A percentile compares a stretch with the other conserved stretches of the same genome.
These are phyloP conservation scores for Letharia lupina DNA, from an alignment of 495 filamentous ascomycete species.

Conservation along the genomic window DNA sequence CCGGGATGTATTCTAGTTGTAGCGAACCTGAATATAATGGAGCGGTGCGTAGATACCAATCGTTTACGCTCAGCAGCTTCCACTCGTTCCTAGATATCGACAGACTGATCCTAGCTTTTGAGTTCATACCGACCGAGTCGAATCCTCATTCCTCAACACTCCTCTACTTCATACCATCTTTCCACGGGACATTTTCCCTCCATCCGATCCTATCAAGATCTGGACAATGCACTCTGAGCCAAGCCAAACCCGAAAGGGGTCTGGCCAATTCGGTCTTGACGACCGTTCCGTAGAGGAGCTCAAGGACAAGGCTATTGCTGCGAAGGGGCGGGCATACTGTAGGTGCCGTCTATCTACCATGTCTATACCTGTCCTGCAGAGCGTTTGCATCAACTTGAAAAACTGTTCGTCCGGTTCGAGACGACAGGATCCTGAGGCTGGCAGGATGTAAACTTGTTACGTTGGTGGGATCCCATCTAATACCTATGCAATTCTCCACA, in stretches of 20 bases:
- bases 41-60: constrained; percentile 12
- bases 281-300: not conserved
- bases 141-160: not conserved
- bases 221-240: not conserved
- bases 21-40: not conserved
- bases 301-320: constrained; percentile 4
- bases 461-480: too few species aligned
- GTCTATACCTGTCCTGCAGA: not conserved
- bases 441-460: too few species aligned
- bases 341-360: not conserved
- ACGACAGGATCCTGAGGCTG: too few species aligned
- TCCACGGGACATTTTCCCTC: not conserved
- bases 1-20: not conserved
- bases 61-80: not conserved
- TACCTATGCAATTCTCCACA: too few species aligned
- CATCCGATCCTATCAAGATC: not conserved
- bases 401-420: too few species aligned
- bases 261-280: constrained; percentile 1
- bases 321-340: constrained; percentile 19
- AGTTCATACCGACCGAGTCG: not conserved
- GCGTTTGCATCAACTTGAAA: not conserved
- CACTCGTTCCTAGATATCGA: not conserved
- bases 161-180: not conserved
- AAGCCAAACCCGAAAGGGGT: not conserved
- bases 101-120: not conserved